A percentile compares a stretch with the other conserved stretches of the same genome.
phyloP scores from a whole-genome alignment of 768 basidiomycete genomes.

The Tubosaeta sp. region DNA sequence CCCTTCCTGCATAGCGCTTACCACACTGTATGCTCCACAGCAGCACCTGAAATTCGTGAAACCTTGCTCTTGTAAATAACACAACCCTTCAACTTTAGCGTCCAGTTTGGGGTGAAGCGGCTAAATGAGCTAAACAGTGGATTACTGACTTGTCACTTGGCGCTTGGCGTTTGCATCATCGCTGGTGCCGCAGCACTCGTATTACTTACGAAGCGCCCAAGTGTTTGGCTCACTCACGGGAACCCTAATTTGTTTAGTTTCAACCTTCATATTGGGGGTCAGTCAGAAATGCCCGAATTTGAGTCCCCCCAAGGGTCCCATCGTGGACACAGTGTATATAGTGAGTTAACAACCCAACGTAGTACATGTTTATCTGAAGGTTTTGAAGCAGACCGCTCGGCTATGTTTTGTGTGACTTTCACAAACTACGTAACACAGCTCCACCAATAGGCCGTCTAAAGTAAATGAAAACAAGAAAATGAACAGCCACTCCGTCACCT shows the following conservation, averaged over 20 bases:
- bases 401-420: background rate
- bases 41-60: too few relatives aligned
- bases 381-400: background rate
- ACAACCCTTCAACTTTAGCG: too few relatives aligned
- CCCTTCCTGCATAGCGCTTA: too few relatives aligned
- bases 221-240: background rate
- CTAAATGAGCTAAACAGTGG: background rate
- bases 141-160: background rate
- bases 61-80: too few relatives aligned
- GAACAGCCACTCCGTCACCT: background rate
- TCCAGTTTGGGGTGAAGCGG: too few relatives aligned
- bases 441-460: constrained; percentile 5
- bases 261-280: background rate
- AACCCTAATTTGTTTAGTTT: background rate
- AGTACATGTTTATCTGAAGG: background rate
- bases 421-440: constrained; percentile 14
- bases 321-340: too few relatives aligned
- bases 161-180: background rate
- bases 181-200: background rate
- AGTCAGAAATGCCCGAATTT: background rate
- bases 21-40: too few relatives aligned
- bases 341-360: background rate
- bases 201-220: background rate
- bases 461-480: background rate
- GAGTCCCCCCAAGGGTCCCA: too few relatives aligned